Percentiles rank a stretch among this genome's conserved stretches.
Conservation (phyloP, 2,329 filamentous ascomycete species). For the Seiridium unicorne region DNA sequence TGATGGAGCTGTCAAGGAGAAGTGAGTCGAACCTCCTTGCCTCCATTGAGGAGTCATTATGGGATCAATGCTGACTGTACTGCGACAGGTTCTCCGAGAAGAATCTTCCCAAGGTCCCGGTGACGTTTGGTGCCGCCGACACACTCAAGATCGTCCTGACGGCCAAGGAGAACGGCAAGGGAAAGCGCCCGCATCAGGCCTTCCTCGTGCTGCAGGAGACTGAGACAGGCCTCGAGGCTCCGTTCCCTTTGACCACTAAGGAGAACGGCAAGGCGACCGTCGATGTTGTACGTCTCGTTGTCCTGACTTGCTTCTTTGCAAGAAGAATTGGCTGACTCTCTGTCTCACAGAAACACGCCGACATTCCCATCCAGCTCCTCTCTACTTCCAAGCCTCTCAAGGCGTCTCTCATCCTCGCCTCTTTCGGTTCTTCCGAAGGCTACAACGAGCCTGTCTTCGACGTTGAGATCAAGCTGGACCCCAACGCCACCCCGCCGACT, state of each 20-base stretch:
- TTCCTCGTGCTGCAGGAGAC: conserved; percentile 81
- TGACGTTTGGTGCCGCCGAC: conserved; percentile 67
- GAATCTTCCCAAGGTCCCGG: conserved; percentile 58
- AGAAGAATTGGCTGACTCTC: conserved; percentile 23
- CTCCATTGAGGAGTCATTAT: not conserved
- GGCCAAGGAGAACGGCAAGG: conserved; percentile 72
- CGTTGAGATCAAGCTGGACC: conserved; percentile 63
- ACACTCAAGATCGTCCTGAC: conserved; percentile 81
- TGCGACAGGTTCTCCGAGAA: conserved; percentile 54
- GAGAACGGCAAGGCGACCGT: conserved; percentile 83
- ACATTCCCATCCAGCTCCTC: conserved; percentile 82
- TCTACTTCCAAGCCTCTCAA: conserved; percentile 64
- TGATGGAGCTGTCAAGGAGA: conserved; percentile 60
- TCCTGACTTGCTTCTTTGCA: conserved; percentile 5
- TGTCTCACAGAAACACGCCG: conserved; percentile 70
- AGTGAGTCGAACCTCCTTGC: conserved; percentile 46
- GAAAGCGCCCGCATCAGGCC: conserved; percentile 88
- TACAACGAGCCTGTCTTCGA: conserved; percentile 72
- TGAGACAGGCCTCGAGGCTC: conserved; percentile 76
- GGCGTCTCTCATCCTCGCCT: conserved; percentile 81
- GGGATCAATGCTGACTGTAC: conserved; percentile 7
- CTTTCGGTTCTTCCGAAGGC: conserved; percentile 73
- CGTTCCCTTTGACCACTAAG: conserved; percentile 81
- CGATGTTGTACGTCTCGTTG: conserved; percentile 66
- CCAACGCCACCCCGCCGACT: conserved; percentile 55